Evolutionary conservation across 2,329 filamentous ascomycete genomes (phyloP), one percentile per base, ranked within the genome.

Genomic region (Hymenoscyphus fraxineus): DNA sequence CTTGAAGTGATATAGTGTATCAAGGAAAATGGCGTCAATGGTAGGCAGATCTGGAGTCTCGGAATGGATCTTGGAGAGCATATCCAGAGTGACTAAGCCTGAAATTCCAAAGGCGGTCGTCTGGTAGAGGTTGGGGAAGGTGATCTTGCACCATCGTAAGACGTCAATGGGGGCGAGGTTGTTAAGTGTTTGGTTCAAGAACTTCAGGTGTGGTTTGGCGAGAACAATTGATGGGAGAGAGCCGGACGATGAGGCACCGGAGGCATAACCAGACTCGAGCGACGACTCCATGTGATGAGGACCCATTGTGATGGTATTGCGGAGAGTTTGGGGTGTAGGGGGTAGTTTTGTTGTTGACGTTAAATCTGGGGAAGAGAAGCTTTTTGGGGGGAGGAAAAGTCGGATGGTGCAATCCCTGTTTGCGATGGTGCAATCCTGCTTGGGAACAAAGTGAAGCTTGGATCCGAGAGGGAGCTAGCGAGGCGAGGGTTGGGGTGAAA

Each of bases 161-260:
- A 98, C 90, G 69, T 97, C 94, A 84, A 94, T 83, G 67, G 95
- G 92, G 75, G 93, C 87, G 78, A 98, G 90, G 75, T 88, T 85
- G 77, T 95, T 91, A 72, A 99, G 82, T 78, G 96, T 92, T 69
- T 87, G 80, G 83, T 99, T 99, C 77, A 99, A 84, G 78, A 94
- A 94, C 73, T 91, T 89, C 71, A 98, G 83, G 78, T 99, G 94
- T 68, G 89, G 85, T 77, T 90, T 90, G 70, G 92, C 94, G 81
- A 99, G 92, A 78, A 89, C 87, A 73, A 98, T 84, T 66, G 91
- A 86, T 15, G 93, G 90, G 22, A 94, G 82, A 69, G 81, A 81
- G 61, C 81, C 80, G 55, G 84, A 81, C 71, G 85, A 89, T 40
- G 86, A 88, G 60, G 83, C 82, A 59, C 75, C 76, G 15, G 82